Conservation (phyloP, 1,284 basidiomycete genomes). For the Tilletia indica region DNA sequence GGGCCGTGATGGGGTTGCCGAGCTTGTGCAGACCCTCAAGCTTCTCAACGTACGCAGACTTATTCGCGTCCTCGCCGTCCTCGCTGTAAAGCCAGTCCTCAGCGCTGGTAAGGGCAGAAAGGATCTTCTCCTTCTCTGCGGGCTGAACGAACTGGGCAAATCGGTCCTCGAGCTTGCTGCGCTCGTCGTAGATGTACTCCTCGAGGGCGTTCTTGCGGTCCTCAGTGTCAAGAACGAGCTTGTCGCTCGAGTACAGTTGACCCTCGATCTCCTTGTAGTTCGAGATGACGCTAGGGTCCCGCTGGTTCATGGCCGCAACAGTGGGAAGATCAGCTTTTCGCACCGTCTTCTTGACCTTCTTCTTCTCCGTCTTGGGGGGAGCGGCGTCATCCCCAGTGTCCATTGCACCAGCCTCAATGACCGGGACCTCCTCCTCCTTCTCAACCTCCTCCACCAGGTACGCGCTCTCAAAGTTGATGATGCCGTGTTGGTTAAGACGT, state of each 20-base stretch:
- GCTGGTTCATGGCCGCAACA: slow-evolving; percentile 42
- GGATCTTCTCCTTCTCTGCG: slow-evolving; percentile 52
- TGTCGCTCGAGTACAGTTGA: slow-evolving; percentile 53
- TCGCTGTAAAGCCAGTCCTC: slow-evolving; percentile 56
- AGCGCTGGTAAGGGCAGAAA: slow-evolving; percentile 43
- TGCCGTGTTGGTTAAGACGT: slow-evolving; percentile 53
- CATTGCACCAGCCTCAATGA: slow-evolving; percentile 44
- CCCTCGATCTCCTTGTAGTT: slow-evolving; percentile 52
- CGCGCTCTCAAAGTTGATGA: slow-evolving; percentile 54
- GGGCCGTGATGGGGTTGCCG: slow-evolving; percentile 47
- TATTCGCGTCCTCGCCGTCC: slow-evolving; percentile 53
- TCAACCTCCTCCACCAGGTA: slow-evolving; percentile 55
- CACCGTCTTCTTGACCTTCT: slow-evolving; percentile 55
- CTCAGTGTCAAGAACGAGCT: slow-evolving; percentile 53
- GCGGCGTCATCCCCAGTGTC: slow-evolving; percentile 33
- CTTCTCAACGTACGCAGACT: slow-evolving; percentile 51
- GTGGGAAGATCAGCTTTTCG: slow-evolving; percentile 52
- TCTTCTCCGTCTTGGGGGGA: slow-evolving; percentile 52
- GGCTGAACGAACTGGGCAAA: slow-evolving; percentile 45
- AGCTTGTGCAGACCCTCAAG: slow-evolving; percentile 50
- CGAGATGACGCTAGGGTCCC: slow-evolving; percentile 41
- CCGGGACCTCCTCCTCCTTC: slow-evolving; percentile 54
- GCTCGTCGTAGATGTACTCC: slow-evolving; percentile 56
- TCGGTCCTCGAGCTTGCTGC: slow-evolving; percentile 53
- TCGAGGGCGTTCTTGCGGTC: slow-evolving; percentile 55